These are phyloP conservation scores for Emergomyces pasteurianus DNA, from an alignment of 2,329 filamentous ascomycete genomes.

Conservation along the genomic window DNA sequence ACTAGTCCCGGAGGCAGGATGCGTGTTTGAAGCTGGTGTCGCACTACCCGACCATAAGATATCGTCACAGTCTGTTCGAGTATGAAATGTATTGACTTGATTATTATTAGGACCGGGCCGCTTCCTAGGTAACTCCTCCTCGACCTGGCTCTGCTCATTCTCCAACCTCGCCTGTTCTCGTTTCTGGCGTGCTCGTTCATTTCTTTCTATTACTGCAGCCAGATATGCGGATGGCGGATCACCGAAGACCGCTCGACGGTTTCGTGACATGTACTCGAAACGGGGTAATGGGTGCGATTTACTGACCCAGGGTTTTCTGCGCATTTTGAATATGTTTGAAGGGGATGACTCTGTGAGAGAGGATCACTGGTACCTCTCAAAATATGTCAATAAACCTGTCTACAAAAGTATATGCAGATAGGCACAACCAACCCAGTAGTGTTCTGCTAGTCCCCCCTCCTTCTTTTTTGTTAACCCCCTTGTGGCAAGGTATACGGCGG, in stretches of 20 bases:
- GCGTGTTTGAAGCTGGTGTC: background rate
- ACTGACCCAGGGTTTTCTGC: background rate
- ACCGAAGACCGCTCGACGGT: background rate
- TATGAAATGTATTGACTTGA: background rate
- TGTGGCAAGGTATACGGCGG: background rate
- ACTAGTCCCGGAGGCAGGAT: background rate
- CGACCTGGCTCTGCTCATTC: background rate
- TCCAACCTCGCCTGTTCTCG: background rate
- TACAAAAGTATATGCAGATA: background rate
- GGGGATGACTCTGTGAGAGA: background rate
- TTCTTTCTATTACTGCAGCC: background rate
- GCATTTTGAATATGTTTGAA: background rate
- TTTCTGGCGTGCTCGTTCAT: background rate
- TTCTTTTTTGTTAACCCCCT: background rate
- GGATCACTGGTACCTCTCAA: background rate
- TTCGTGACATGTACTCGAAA: background rate
- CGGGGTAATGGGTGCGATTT: background rate
- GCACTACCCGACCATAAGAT: background rate
- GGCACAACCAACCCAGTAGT: background rate
- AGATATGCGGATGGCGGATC: background rate
- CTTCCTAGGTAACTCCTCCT: conserved; percentile 1
- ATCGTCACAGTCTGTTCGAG: background rate
- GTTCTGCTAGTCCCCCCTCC: background rate
- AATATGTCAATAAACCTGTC: too few species aligned
- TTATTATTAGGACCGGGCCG: background rate